These are phyloP conservation scores for Nannizzia gypsea DNA, from an alignment of 2,329 filamentous ascomycete genomes.

Conservation along the genomic window DNA sequence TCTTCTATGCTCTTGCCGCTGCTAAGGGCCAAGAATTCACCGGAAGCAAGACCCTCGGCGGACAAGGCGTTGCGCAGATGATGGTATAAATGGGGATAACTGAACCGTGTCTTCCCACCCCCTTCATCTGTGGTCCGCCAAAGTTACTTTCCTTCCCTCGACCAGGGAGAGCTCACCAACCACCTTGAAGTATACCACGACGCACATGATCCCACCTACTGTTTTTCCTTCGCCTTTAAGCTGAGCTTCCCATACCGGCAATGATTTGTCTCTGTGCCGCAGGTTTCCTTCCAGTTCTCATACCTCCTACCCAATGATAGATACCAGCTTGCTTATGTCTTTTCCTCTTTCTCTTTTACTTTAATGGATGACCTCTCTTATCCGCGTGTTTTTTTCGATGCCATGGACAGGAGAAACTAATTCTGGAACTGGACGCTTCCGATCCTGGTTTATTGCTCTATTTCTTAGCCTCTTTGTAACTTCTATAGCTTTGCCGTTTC, in stretches of 20 bases:
- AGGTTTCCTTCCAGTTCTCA: not conserved
- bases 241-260: not conserved
- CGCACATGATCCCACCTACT: not conserved
- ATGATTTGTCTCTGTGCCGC: not conserved
- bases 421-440: not conserved
- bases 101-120: not conserved
- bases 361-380: not conserved
- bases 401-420: not conserved
- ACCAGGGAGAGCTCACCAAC: not conserved
- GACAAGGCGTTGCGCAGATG: constrained; percentile 91
- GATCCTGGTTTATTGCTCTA: not conserved
- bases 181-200: not conserved
- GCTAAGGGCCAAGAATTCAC: constrained; percentile 37
- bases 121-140: not conserved
- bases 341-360: not conserved
- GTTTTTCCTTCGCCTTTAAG: not conserved
- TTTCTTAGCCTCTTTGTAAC: not conserved
- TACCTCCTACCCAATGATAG: constrained; percentile 1
- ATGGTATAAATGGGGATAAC: constrained; percentile 53
- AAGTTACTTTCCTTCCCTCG: not conserved
- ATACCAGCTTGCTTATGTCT: not conserved
- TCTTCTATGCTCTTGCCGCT: constrained; percentile 56
- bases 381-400: not conserved
- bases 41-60: constrained; percentile 85
- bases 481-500: not conserved